These are phyloP conservation scores for Coemansia asiatica DNA, from an alignment of 192 early-diverging fungal genomes.

Conservation along the genomic window DNA sequence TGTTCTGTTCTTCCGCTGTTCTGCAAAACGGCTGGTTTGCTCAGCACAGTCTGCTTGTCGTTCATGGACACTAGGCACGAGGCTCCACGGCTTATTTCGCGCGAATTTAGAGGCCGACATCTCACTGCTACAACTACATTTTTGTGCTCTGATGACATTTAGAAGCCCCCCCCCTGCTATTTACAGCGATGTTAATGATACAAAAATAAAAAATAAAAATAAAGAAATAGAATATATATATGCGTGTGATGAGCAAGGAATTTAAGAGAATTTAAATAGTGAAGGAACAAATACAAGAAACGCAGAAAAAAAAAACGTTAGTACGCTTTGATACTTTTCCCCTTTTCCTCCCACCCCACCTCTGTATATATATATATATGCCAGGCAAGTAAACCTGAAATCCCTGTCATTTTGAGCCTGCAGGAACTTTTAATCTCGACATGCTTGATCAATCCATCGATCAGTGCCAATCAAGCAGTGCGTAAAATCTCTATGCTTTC, in stretches of 20 bases:
- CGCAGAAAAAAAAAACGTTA: no score
- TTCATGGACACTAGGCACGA: conserved; percentile 70
- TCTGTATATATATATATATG: no score
- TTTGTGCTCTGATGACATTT: conserved; percentile 30
- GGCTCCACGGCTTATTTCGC: conserved; percentile 67
- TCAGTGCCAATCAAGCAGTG: no score
- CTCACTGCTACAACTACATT: conserved; percentile 69
- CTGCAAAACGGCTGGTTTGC: conserved; percentile 35
- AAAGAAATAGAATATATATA: not conserved
- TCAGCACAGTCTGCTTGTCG: conserved; percentile 69
- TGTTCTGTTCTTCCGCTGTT: conserved; percentile 7
- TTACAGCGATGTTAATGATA: not conserved
- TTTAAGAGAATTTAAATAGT: no score
- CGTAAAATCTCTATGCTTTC: no score
- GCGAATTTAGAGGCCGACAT: conserved; percentile 74
- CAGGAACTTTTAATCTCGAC: no score
- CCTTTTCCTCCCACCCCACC: no score
- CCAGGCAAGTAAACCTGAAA: no score
- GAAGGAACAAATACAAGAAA: not conserved
- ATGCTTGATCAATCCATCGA: no score
- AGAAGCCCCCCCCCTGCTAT: not conserved
- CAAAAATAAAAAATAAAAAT: not conserved
- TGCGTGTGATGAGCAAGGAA: not conserved
- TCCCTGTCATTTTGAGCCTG: no score
- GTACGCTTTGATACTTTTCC: no score